Percentiles rank a stretch among this genome's conserved stretches.
Conservation (phyloP, 2,329 filamentous ascomycete species). For the Septoria petroselini region DNA sequence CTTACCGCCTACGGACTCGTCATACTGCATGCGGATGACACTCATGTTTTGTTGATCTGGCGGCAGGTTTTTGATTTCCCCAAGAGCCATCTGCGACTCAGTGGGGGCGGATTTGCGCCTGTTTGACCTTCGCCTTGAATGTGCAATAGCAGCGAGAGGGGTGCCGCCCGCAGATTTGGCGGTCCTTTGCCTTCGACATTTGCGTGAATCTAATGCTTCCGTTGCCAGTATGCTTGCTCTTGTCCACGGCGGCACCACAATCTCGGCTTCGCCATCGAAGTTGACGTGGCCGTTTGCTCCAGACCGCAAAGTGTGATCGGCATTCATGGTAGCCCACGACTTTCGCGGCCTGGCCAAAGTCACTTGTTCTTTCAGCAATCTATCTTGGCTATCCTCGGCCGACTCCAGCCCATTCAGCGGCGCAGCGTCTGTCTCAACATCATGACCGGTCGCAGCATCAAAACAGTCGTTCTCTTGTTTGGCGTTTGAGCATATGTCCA, state of each 20-base stretch:
- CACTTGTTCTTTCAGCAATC: conserved; percentile 15
- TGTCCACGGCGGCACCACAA: background rate
- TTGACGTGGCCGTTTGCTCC: background rate
- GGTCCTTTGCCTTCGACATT: conserved; percentile 7
- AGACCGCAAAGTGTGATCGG: background rate
- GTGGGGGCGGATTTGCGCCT: conserved; percentile 21
- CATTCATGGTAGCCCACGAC: conserved; percentile 20
- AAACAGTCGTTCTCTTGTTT: background rate
- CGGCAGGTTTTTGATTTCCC: background rate
- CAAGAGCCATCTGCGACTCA: conserved; percentile 14
- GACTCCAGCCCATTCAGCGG: background rate
- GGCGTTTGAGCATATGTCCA: background rate
- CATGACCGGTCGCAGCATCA: conserved; percentile 7
- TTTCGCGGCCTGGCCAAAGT: conserved; percentile 16
- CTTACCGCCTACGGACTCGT: conserved; percentile 11
- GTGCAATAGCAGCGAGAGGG: background rate
- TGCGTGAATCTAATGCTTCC: background rate
- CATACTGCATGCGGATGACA: conserved; percentile 15
- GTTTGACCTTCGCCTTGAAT: conserved; percentile 8
- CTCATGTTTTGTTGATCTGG: conserved; percentile 11
- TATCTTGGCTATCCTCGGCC: conserved; percentile 16
- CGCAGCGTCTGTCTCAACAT: background rate
- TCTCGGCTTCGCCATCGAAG: background rate
- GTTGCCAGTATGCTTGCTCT: conserved; percentile 4
- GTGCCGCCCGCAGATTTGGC: conserved; percentile 19